Percentiles rank a stretch among this genome's conserved stretches.
phyloP scores from a whole-genome alignment of 2,329 filamentous ascomycete species.

The Raffaelea albimanens region DNA sequence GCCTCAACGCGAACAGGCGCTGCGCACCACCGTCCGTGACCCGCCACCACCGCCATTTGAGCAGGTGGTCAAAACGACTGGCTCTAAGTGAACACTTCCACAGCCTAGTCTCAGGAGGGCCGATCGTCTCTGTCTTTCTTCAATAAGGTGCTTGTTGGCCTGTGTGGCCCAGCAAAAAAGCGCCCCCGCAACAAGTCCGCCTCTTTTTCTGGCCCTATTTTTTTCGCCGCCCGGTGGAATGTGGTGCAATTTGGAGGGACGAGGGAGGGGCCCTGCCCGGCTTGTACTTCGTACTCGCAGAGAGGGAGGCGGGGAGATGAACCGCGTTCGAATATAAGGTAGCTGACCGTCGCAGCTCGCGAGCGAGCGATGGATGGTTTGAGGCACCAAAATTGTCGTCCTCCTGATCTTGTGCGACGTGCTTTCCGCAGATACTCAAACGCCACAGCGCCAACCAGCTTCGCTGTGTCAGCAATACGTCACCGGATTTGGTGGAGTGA shows the following conservation, averaged over 20 bases:
- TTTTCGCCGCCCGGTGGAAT: not conserved
- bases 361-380: no score
- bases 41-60: constrained; percentile 1
- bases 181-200: not conserved
- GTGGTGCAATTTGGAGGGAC: not conserved
- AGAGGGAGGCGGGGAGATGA: no score
- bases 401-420: no score
- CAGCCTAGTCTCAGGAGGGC: not conserved
- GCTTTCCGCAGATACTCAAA: no score
- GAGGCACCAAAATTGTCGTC: no score
- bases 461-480: constrained; percentile 4
- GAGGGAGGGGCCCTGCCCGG: not conserved
- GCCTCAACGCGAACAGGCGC: no score
- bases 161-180: not conserved
- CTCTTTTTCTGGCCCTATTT: not conserved
- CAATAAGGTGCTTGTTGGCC: not conserved
- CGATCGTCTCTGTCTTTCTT: not conserved
- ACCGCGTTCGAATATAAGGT: no score
- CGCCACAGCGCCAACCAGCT: no score
- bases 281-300: no score
- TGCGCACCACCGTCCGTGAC: no score
- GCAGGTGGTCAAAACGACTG: constrained; percentile 15
- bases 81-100: not conserved
- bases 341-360: no score
- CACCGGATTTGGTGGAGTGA: not conserved